These are phyloP conservation scores for Acanthamoeba sp. DNA, from an alignment of 208 protist genomes.

Conservation along the genomic window DNA sequence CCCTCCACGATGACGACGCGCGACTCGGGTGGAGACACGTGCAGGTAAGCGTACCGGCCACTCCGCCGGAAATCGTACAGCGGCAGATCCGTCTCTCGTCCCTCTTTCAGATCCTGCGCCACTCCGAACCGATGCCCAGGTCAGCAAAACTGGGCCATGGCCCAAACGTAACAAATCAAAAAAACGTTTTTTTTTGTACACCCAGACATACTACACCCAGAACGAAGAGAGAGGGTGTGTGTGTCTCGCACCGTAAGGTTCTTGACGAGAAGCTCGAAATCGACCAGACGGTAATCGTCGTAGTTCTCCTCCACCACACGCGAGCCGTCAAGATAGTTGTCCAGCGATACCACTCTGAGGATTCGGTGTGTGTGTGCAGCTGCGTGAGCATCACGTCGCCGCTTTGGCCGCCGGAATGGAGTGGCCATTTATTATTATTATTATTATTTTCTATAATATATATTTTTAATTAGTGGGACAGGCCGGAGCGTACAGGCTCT, in stretches of 20 bases:
- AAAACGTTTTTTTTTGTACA: no score
- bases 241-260: constrained; percentile 74
- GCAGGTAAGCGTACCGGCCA: constrained; percentile 77
- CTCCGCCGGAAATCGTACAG: constrained; percentile 80
- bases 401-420: no score
- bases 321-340: constrained; percentile 83
- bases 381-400: no score
- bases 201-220: no score
- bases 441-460: no score
- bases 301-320: constrained; percentile 85
- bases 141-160: no score
- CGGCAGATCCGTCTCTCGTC: constrained; percentile 74
- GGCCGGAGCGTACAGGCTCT: constrained; percentile 81
- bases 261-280: constrained; percentile 81
- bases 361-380: no score
- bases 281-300: constrained; percentile 83
- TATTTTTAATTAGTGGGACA: no score
- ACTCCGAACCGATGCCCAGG: no score
- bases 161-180: no score
- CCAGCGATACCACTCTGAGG: constrained; percentile 82
- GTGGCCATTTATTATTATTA: no score
- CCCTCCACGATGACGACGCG: constrained; percentile 79
- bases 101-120: constrained; percentile 38
- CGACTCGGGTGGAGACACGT: constrained; percentile 77
- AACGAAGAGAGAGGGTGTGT: no score